Base-by-base conservation (phyloP, 352 stramenopile genomes). In the Aphanomyces invadans region DNA sequence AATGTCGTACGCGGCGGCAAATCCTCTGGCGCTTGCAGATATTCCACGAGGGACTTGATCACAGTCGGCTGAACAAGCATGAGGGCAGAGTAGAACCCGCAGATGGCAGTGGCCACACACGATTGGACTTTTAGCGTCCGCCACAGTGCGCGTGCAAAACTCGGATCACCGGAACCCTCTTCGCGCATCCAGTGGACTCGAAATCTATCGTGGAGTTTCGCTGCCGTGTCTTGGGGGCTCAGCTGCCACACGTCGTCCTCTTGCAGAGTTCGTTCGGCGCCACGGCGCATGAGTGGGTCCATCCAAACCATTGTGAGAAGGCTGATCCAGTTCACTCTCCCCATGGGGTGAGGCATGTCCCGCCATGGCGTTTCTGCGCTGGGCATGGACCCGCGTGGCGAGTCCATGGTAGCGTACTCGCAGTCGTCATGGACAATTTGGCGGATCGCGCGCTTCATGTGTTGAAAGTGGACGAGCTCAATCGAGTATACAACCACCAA, bases 381-480 rank as follows among this genome's bases (percentile, higher is more conserved):
- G 15, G 21, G 15, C 15, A 48, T n/a, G 17, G 39, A 48, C 17
- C n/a, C 39, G 15, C 15, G 39, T 48, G 21, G 21, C 39, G 39
- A 42, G 36, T 7, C 36, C 36, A 42, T 42, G 36, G 36, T 42
- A 42, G 36, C 36, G 7, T 42, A 2, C 70, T 93, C 31, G 4
- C 90, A 3, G 70, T 91, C 2, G 67, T 98, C 42, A 51, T 75
- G 3, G 70, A 95, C 62, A 95, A n/a, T n/a, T n/a, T n/a, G n/a
- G n/a, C n/a, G n/a, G n/a, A n/a, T n/a, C n/a, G n/a, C n/a, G n/a
- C n/a, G n/a, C n/a, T n/a, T n/a, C n/a, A n/a, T n/a, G n/a, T n/a
- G n/a, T n/a, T n/a, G n/a, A n/a, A n/a, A n/a, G n/a, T n/a, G n/a
- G n/a, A n/a, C n/a, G n/a, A n/a, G n/a, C n/a, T n/a, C n/a, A n/a